Evolutionary conservation across 345 rosid species (phyloP), one percentile per base, ranked within the genome.

Genomic region (Noccaea caerulescens): DNA sequence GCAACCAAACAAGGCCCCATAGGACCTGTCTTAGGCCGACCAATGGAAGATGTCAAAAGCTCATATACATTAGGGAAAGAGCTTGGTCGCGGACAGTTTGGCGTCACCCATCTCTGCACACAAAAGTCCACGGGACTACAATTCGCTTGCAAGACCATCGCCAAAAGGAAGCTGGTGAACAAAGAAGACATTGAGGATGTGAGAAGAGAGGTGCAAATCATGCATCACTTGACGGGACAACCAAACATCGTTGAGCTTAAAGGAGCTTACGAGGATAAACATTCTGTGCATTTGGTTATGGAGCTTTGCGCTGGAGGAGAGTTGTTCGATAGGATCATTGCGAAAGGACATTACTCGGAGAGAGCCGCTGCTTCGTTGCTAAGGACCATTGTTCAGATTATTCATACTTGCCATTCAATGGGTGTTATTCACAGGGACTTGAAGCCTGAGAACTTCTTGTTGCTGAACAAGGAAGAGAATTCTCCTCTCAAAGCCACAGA

Each of bases 281-380:
- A 93, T 46, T 88, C 92, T 0, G 97, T 93, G 57, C 97, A 93
- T 84, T 75, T 93, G 80, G 97, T 93, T 54, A 93, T 93, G 98
- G 97, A 90, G 82, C 77, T 93, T 73, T 93, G 97, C 3, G 96
- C 96, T 0, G 98, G 98, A 0, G 98, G 98, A 10, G 98, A 93
- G 66, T 81, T 93, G 20, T 93, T 93, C 4, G 98, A 93, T 45
- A 79, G 96, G 77, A 93, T 93, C 44, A 90, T 93, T 5, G 91
- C 97, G 1, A 93, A 93, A 52, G 98, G 98, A 3, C 98, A 93
- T 71, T 93, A 93, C 54, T 85, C 97, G 0, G 98, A 93, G 75
- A 84, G 93, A 10, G 98, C 97, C 0, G 98, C 97, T 0, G 98
- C 98, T 1, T 88, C 96, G 0, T 79, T 93, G 84, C 69, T 93